Evolutionary conservation across 2,329 filamentous ascomycete species (phyloP).

Genomic region (Canariomyces notabilis): DNA sequence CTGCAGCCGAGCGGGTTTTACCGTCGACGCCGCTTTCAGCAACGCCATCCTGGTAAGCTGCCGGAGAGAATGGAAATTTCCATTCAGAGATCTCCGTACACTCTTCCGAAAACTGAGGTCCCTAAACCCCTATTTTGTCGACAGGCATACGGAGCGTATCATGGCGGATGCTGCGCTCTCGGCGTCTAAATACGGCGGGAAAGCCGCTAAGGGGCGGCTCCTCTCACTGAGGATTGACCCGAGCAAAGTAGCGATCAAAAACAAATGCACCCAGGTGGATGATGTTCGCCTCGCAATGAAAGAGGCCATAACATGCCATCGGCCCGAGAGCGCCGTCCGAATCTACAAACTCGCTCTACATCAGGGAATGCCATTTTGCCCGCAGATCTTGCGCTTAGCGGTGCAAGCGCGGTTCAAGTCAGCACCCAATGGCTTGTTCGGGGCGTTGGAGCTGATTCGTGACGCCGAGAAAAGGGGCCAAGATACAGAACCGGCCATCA

Average conservation of each 20-base stretch:
- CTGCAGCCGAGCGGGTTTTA: constrained; percentile 34
- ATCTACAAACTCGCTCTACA: constrained; percentile 36
- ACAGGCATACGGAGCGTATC: constrained; percentile 37
- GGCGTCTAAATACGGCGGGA: constrained; percentile 23
- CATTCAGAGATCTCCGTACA: constrained; percentile 31
- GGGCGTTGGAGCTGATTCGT: constrained; percentile 37
- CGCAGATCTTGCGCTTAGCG: constrained; percentile 43
- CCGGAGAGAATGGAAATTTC: constrained; percentile 34
- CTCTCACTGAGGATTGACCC: constrained; percentile 24
- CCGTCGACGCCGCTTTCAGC: constrained; percentile 34
- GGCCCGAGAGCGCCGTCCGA: constrained; percentile 31
- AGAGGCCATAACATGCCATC: constrained; percentile 31
- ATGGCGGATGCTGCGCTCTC: constrained; percentile 34
- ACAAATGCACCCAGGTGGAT: constrained; percentile 27
- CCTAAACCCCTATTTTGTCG: constrained; percentile 31
- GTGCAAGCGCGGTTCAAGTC: constrained; percentile 39
- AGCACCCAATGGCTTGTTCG: constrained; percentile 25
- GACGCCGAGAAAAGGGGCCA: constrained; percentile 36
- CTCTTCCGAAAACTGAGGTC: constrained; percentile 33
- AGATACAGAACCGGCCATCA: constrained; percentile 38
- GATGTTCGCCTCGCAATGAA: constrained; percentile 39
- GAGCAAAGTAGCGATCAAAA: constrained; percentile 23
- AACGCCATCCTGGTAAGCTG: constrained; percentile 38
- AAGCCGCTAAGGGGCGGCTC: constrained; percentile 21
- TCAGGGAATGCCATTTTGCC: constrained; percentile 34